Conservation (phyloP, 306 rosid genomes). For the Gleditsia sinensis region DNA sequence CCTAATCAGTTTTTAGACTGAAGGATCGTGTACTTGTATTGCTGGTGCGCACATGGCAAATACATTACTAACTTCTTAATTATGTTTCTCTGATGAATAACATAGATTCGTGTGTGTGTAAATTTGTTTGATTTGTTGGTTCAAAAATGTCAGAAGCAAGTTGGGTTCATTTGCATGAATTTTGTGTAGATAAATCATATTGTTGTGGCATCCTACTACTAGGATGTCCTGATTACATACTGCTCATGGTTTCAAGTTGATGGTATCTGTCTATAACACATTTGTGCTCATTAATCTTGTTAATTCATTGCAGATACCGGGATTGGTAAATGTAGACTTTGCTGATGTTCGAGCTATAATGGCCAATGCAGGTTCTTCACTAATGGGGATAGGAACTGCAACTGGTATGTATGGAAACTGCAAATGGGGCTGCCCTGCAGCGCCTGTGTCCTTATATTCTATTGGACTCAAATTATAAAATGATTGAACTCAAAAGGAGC, state of each 20-base stretch:
- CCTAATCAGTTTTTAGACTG: not conserved
- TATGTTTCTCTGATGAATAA: not conserved
- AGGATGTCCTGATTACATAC: not conserved
- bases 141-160: not conserved
- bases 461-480: slow-evolving; percentile 7
- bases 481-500: slow-evolving; percentile 14
- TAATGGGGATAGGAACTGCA: slow-evolving; percentile 96
- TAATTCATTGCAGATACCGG: slow-evolving; percentile 75
- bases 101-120: not conserved
- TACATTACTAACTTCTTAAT: not conserved
- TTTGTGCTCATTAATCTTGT: slow-evolving; percentile 25
- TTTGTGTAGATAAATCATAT: slow-evolving; percentile 4
- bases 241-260: slow-evolving; percentile 8
- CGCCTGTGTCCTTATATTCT: not conserved
- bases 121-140: slow-evolving; percentile 5
- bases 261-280: slow-evolving; percentile 7
- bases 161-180: not conserved
- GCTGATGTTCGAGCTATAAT: slow-evolving; percentile 96
- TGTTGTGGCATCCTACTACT: not conserved
- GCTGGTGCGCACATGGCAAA: not conserved
- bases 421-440: slow-evolving; percentile 6
- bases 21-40: not conserved
- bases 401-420: slow-evolving; percentile 54
- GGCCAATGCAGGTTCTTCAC: slow-evolving; percentile 94
- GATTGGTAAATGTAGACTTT: slow-evolving; percentile 91